Evolutionary conservation across 2,329 filamentous ascomycete species (phyloP).

Genomic region (Aspergillus sp.): DNA sequence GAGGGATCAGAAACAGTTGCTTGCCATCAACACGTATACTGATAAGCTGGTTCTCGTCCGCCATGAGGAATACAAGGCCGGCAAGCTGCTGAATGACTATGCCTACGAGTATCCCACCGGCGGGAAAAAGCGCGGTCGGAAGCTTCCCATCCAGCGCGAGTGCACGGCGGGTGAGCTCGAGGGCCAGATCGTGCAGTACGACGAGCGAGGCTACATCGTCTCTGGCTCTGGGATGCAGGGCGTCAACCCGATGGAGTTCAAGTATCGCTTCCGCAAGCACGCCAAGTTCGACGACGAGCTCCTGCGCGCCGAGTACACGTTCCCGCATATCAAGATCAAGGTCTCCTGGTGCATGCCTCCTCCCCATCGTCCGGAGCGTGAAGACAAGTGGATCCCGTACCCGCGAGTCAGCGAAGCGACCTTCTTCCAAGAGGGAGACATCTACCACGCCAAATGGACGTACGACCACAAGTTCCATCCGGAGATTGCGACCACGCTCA

Average conservation of each 20-base stretch:
- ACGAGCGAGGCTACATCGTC: conserved; percentile 56
- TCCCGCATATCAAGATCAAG: conserved; percentile 57
- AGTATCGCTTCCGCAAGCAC: conserved; percentile 58
- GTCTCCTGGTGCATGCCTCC: conserved; percentile 60
- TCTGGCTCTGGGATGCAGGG: conserved; percentile 58
- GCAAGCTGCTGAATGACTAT: conserved; percentile 49
- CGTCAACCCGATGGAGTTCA: conserved; percentile 56
- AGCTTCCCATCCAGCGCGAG: conserved; percentile 49
- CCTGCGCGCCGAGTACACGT: conserved; percentile 57
- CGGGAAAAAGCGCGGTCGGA: conserved; percentile 28
- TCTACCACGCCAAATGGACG: conserved; percentile 55
- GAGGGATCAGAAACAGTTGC: conserved; percentile 42
- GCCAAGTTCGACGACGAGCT: conserved; percentile 59
- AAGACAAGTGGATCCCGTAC: conserved; percentile 59
- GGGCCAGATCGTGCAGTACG: conserved; percentile 55
- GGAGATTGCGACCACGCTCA: conserved; percentile 52
- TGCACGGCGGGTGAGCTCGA: conserved; percentile 52
- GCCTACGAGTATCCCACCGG: conserved; percentile 48
- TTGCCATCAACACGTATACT: conserved; percentile 53
- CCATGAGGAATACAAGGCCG: conserved; percentile 50
- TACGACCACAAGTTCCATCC: conserved; percentile 55
- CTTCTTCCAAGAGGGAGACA: conserved; percentile 55
- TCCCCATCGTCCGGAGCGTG: conserved; percentile 52
- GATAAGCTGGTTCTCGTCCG: conserved; percentile 49
- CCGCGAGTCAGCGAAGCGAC: conserved; percentile 58